Evolutionary conservation across 2,329 filamentous ascomycete species (phyloP).

Genomic region (Cytospora piceae): DNA sequence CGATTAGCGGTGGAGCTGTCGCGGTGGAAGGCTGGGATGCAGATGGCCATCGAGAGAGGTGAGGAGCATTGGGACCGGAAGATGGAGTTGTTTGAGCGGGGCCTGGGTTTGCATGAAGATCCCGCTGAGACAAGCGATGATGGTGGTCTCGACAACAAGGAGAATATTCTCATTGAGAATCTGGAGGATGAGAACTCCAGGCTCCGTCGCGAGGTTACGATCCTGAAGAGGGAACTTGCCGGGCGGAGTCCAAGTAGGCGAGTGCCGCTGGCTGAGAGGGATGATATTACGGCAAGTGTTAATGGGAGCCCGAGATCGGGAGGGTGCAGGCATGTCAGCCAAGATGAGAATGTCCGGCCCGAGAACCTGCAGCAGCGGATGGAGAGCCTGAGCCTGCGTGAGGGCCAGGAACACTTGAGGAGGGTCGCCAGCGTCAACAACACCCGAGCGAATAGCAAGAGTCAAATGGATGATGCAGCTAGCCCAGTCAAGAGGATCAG

Average conservation of each 20-base stretch:
- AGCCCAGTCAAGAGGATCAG: constrained; percentile 58
- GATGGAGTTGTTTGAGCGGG: constrained; percentile 61
- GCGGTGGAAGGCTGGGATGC: constrained; percentile 79
- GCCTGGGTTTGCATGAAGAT: constrained; percentile 51
- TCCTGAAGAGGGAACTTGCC: constrained; percentile 68
- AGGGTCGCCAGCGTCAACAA: constrained; percentile 33
- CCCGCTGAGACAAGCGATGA: constrained; percentile 50
- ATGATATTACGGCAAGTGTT: constrained; percentile 44
- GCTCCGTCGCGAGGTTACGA: constrained; percentile 65
- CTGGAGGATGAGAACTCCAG: constrained; percentile 73
- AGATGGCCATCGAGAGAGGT: constrained; percentile 76
- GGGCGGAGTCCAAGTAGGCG: constrained; percentile 67
- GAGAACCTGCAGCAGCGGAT: constrained; percentile 50
- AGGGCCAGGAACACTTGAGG: constrained; percentile 32
- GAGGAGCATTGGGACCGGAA: constrained; percentile 90
- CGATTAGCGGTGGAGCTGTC: constrained; percentile 74
- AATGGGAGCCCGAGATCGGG: constrained; percentile 20
- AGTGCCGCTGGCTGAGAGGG: constrained; percentile 57
- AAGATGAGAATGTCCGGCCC: constrained; percentile 27
- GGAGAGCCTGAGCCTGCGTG: constrained; percentile 55
- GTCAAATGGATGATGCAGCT: constrained; percentile 35
- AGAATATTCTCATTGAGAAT: constrained; percentile 65
- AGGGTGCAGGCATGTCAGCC: constrained; percentile 10
- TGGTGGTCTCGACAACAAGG: constrained; percentile 56
- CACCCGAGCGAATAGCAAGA: constrained; percentile 29